Evolutionary conservation across 768 basidiomycete species (phyloP).

Genomic region (Terana coerulea): DNA sequence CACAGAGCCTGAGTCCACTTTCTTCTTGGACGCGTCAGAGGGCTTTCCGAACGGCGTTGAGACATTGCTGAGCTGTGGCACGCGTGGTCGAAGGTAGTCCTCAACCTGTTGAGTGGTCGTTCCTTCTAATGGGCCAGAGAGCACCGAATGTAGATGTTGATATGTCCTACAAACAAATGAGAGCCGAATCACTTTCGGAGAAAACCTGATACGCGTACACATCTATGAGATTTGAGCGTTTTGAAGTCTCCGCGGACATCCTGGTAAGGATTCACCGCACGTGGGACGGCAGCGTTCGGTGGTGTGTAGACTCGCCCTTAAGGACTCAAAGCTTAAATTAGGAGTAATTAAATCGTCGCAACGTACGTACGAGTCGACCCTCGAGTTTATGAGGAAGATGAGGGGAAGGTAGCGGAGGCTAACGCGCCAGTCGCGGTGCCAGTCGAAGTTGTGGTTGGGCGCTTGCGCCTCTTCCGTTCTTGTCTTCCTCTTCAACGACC

Average conservation of each 20-base stretch:
- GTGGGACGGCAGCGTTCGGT: too few relatives aligned
- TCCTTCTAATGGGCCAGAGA: conserved; percentile 58
- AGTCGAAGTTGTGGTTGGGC: neutral
- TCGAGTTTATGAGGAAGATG: neutral
- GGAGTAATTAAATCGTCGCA: too few relatives aligned
- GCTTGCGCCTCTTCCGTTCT: neutral
- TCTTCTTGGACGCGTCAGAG: conserved; percentile 60
- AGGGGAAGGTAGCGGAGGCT: neutral
- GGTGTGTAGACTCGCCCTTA: too few relatives aligned
- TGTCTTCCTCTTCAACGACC: neutral
- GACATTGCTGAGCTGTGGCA: conserved; percentile 52
- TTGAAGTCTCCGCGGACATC: conserved; percentile 46
- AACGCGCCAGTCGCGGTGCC: conserved; percentile 5
- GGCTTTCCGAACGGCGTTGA: conserved; percentile 68
- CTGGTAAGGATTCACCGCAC: conserved; percentile 13
- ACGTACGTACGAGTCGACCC: too few relatives aligned
- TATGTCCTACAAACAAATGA: conserved; percentile 47
- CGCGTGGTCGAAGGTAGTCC: conserved; percentile 55
- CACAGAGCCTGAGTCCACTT: conserved; percentile 64
- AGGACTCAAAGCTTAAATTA: too few relatives aligned
- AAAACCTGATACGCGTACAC: conserved; percentile 42
- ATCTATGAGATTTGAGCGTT: conserved; percentile 69
- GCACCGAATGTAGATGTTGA: conserved; percentile 54
- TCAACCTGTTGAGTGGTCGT: conserved; percentile 54
- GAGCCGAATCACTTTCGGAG: neutral